A percentile compares a stretch with the other conserved stretches of the same genome.
These are phyloP conservation scores for Delphinella strobiligena DNA, from an alignment of 2,329 filamentous ascomycete genomes.

Conservation along the genomic window DNA sequence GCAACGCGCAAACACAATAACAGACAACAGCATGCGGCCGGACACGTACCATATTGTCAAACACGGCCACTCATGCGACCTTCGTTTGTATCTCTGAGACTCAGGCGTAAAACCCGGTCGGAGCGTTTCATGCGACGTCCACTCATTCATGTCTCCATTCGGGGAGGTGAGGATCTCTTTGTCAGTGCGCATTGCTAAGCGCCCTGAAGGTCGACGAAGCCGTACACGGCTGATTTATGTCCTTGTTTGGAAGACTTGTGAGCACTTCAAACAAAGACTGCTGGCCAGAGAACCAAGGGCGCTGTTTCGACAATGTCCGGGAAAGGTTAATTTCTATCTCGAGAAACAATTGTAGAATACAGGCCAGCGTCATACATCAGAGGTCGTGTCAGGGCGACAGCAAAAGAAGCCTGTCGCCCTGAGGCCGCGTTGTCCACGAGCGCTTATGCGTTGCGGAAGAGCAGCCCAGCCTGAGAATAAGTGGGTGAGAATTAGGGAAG, in stretches of 20 bases:
- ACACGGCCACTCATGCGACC: slow-evolving; percentile 21
- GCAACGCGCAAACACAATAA: slow-evolving; percentile 25
- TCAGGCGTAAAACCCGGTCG: slow-evolving; percentile 22
- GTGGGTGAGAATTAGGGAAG: background rate
- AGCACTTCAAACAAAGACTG: slow-evolving; percentile 7
- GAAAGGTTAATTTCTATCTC: slow-evolving; percentile 4
- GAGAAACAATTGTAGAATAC: background rate
- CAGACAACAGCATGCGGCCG: slow-evolving; percentile 8
- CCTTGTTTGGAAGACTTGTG: slow-evolving; percentile 5
- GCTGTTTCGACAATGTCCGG: background rate
- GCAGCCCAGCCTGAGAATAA: background rate
- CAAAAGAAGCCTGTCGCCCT: background rate
- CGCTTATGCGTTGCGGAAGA: background rate
- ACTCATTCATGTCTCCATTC: slow-evolving; percentile 30
- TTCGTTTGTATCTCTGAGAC: slow-evolving; percentile 19
- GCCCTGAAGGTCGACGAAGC: slow-evolving; percentile 8
- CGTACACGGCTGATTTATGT: slow-evolving; percentile 4
- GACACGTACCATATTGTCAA: slow-evolving; percentile 18
- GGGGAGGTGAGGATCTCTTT: slow-evolving; percentile 24
- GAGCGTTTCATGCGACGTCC: slow-evolving; percentile 30
- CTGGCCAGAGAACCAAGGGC: background rate
- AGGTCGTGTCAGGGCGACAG: background rate
- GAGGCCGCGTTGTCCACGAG: background rate
- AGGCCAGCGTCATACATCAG: background rate
- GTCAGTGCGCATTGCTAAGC: slow-evolving; percentile 21